Evolutionary conservation across 768 basidiomycete species (phyloP), one percentile per base, ranked within the genome.

Genomic region (Amanita molliuscula): DNA sequence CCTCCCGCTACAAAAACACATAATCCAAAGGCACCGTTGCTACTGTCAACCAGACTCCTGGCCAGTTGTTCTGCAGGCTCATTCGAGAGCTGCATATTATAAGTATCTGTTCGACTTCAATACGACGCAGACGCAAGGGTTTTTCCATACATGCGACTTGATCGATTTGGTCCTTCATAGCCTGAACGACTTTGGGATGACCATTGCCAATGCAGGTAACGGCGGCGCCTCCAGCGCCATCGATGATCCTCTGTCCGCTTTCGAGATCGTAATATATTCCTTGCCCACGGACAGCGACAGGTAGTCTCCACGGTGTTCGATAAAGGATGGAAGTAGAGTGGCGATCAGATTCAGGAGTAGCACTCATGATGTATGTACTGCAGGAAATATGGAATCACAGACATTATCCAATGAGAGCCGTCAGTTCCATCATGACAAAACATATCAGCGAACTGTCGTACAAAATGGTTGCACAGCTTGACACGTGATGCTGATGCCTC

Each of bases 141-240:
- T 6, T 16, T n/a, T 3, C 70, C 82, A 46, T 55, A 89, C 88
- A 92, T 18, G 86, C 71, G 36, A 91, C 67, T 56, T 79, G 79
- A 64, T 88, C 87, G 15, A 84, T 69, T 57, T 92, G 89, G 50
- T 88, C 78, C 62, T 89, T 87, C 48, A 92, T 72, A 2, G 85
- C 85, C 59, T 81, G 68, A 51, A 76, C 69, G 29, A 91, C 85
- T 52, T 73, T 76, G 2, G 84, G 85, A 59, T 90, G 81, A 18
- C 74, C 77, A 51, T 80, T 79, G 2, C 90, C 91, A 38, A 94
- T 62, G 62, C 84, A 88, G 9, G 81, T 64, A 25, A 94, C 91
- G 8, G 91, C 88, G 5, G 89, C 89, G 25, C 90, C 91, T 40
- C 91, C 91, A 40, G 88, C 80, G 6, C 76, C 86, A 66, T 94